Conservation (phyloP, 768 basidiomycete genomes). For the Trametes cinnabarina region DNA sequence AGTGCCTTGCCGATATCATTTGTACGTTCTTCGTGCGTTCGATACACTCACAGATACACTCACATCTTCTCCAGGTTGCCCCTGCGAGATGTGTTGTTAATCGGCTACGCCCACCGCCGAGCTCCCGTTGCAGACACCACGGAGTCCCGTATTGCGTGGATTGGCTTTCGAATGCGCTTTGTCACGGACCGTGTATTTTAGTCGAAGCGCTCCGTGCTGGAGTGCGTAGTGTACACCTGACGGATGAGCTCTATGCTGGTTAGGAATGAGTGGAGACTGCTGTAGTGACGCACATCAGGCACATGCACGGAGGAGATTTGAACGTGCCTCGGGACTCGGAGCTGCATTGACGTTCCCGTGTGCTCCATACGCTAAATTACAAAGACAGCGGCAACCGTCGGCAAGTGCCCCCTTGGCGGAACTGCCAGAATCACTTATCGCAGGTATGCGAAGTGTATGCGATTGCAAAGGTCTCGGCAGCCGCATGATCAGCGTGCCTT, state of each 20-base stretch:
- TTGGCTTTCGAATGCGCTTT: neutral
- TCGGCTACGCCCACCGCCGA: neutral
- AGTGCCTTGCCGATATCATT: constrained; percentile 65
- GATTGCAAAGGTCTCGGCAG: no score
- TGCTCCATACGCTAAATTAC: no score
- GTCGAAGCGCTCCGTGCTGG: neutral
- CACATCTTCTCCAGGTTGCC: constrained; percentile 48
- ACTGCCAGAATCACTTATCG: no score
- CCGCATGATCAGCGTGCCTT: no score
- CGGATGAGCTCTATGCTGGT: neutral
- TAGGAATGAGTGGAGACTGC: neutral
- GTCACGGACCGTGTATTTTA: neutral
- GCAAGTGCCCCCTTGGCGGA: no score
- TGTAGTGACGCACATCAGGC: neutral
- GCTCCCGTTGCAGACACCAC: neutral
- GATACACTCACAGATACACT: constrained; percentile 5
- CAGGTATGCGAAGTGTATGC: no score
- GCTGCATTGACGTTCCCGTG: no score
- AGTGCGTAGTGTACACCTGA: neutral
- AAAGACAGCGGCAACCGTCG: no score
- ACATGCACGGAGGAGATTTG: no score
- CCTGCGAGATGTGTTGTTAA: constrained; percentile 76
- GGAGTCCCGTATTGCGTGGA: neutral
- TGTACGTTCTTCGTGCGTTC: constrained; percentile 56
- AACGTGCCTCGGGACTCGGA: no score